Base-by-base conservation (phyloP, 2,329 filamentous ascomycete species). In the Canariomyces notabilis region DNA sequence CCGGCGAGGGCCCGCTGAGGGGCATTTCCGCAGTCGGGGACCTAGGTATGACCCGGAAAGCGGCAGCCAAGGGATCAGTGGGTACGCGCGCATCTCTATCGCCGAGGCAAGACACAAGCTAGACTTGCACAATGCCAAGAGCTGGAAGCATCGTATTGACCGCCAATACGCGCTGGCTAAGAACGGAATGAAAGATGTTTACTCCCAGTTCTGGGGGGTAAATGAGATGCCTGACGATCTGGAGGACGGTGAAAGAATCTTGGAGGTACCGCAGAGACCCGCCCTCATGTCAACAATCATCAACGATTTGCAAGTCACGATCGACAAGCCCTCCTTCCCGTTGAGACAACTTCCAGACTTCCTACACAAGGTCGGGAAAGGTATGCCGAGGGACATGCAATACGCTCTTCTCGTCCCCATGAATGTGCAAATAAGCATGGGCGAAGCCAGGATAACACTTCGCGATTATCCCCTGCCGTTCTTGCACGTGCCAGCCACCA, bases 291-390 rank as follows among this genome's bases (percentile, higher is more conserved):
- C 84, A 3, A 76, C 87, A 5, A 70, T 88, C 35, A 82, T 97
- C 55, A 89, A 83, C 50, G 91, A 98, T 62, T 72, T 98, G 23
- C 85, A 91, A 53, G 75, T 98, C 45, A 73, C 82, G 23, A 75
- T 98, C 49, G 93, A 97, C 65, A 96, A 95, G 63, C 93, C 93
- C 1, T 91, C 87, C 0, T 98, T 98, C 62, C 85, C 89, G 0
- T 71, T 95, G 49, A 74, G 80, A 2, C 83, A 95, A 11, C 80
- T 91, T 44, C 87, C 91, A 0, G 79, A 85, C 14, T 98, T 95
- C 62, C 71, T 98, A 20, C 79, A 96, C 61, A 80, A 81, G 38
- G 83, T 97, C 48, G 93, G 93, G n/a, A 98, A 98, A 68, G 93
- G 93, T 1, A 94, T 98, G 81, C 93, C 93, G 1, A 76, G 81